These are phyloP conservation scores for Flaveria brownii DNA, from an alignment of 129 eudicot genomes.

Conservation along the genomic window DNA sequence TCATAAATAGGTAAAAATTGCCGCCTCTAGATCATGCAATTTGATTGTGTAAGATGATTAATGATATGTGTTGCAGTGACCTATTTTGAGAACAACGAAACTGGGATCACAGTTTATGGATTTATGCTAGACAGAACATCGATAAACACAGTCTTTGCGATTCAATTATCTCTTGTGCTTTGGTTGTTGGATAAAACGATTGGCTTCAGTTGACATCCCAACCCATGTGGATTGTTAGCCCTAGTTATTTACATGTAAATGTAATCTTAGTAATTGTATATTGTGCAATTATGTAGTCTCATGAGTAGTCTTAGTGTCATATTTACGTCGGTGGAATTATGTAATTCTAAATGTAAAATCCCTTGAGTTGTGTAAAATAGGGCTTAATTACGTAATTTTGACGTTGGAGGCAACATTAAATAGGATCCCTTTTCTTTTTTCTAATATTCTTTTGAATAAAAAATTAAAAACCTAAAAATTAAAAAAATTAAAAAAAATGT, in stretches of 20 bases:
- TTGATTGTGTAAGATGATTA: not conserved
- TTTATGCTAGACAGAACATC: constrained; percentile 38
- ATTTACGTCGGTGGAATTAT: not conserved
- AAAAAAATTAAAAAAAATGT: no score
- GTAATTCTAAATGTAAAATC: no score
- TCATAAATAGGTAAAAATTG: not conserved
- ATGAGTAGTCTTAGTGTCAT: not conserved
- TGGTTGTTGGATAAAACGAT: constrained; percentile 35
- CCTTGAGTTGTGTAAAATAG: no score
- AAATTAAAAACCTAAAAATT: no score
- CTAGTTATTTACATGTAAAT: not conserved
- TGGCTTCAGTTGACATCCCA: constrained; percentile 19
- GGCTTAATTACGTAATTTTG: not conserved
- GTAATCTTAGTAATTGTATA: not conserved
- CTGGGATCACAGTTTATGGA: constrained; percentile 34
- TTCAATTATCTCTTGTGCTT: constrained; percentile 32
- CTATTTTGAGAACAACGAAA: constrained; percentile 36
- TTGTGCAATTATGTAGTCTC: not conserved
- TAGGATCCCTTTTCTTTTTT: no score
- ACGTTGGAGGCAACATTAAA: no score
- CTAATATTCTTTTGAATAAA: no score
- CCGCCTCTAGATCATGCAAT: not conserved
- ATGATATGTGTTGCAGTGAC: constrained; percentile 31
- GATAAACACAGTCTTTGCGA: constrained; percentile 34
- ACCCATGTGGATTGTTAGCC: not conserved